Evolutionary conservation across 768 basidiomycete species (phyloP).

Genomic region (Dacryopinax primogenitus): DNA sequence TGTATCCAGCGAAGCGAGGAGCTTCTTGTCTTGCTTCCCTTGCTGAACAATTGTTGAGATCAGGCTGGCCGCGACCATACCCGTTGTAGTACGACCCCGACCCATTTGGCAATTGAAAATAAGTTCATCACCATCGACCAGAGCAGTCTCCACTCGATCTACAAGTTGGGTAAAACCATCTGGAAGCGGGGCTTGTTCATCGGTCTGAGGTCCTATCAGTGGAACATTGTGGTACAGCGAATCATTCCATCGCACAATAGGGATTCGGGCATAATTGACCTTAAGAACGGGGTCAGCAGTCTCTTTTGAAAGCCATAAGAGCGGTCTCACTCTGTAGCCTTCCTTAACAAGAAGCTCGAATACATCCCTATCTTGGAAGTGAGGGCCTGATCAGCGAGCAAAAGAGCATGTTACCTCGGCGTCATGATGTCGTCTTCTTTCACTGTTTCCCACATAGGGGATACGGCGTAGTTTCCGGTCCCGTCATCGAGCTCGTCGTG

Average conservation of each 20-base stretch:
- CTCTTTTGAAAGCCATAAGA: constrained; percentile 5
- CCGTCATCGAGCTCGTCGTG: constrained; percentile 94
- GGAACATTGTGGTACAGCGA: neutral
- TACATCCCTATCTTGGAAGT: constrained; percentile 40
- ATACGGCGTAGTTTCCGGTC: constrained; percentile 77
- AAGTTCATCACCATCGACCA: constrained; percentile 49
- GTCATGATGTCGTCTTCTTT: constrained; percentile 73
- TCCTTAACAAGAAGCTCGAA: constrained; percentile 61
- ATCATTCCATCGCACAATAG: constrained; percentile 59
- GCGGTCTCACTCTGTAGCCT: constrained; percentile 53
- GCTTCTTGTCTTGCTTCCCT: constrained; percentile 12
- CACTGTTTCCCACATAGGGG: constrained; percentile 90
- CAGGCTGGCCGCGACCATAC: constrained; percentile 82
- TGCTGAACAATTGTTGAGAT: constrained; percentile 54
- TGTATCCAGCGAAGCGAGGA: constrained; percentile 19
- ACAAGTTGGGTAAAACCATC: constrained; percentile 69
- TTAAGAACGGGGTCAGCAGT: constrained; percentile 23
- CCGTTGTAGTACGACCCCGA: constrained; percentile 68
- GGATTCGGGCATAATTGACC: constrained; percentile 80
- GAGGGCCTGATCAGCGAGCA: neutral
- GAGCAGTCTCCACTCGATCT: constrained; percentile 45
- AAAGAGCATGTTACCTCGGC: constrained; percentile 31
- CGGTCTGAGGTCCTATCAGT: constrained; percentile 46
- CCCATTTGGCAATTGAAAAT: constrained; percentile 98
- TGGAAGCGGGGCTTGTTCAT: constrained; percentile 92